Evolutionary conservation across 305 asterid species (phyloP).

Genomic region (Solanum chacoense): DNA sequence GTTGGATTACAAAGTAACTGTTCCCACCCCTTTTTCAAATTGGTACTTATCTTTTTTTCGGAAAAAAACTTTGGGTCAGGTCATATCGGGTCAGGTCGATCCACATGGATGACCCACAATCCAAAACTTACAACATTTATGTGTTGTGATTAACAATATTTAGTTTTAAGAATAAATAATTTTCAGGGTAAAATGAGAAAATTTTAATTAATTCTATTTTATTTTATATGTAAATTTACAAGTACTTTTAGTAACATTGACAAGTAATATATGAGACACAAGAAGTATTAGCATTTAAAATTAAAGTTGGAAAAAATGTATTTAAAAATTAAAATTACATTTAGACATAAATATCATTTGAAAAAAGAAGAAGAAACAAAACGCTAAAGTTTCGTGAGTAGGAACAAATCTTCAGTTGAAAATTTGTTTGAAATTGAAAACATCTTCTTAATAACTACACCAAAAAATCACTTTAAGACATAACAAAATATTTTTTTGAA

Average conservation of each 20-base stretch:
- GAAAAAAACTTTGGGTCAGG: too few relatives aligned
- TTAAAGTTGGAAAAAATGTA: background rate
- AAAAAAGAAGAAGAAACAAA: background rate
- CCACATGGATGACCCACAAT: background rate
- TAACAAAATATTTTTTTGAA: background rate
- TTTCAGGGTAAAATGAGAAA: background rate
- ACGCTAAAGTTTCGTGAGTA: background rate
- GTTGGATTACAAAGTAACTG: background rate
- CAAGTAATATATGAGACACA: background rate
- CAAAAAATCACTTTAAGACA: background rate
- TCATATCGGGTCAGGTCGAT: background rate
- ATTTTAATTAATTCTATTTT: too few relatives aligned
- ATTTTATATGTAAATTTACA: background rate
- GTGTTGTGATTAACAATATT: background rate
- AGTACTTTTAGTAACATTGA: background rate
- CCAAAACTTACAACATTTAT: background rate
- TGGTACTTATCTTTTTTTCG: background rate
- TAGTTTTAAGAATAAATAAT: too few relatives aligned
- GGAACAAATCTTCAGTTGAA: background rate
- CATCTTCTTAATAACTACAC: background rate
- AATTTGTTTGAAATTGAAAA: background rate
- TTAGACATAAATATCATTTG: background rate
- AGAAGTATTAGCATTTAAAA: background rate
- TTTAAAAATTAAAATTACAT: too few relatives aligned
- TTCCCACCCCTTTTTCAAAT: background rate